Evolutionary conservation across 768 basidiomycete species (phyloP), one percentile per base, ranked within the genome.

Genomic region (Saitozyma sp.): DNA sequence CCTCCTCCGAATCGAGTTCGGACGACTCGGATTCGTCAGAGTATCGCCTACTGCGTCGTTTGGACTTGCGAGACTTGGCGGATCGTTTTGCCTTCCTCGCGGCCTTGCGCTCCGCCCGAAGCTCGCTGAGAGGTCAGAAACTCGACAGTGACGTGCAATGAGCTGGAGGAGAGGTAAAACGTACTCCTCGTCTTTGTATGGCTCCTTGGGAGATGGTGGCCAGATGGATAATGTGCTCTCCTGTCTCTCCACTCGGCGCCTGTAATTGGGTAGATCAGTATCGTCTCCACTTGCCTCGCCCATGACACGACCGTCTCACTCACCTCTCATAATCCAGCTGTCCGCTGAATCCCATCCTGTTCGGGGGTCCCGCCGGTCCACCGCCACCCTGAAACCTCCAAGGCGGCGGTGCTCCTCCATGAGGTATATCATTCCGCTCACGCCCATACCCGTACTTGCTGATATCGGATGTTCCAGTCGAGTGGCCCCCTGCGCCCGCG

Each of bases 131-230:
- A 51, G 16, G 13, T 49, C 2, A 17, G n/a, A 51, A 9, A 9
- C 16, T 8, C 8, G 50, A 40, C 45, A 6, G 29, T 29, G 2
- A 29, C 17, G 37, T 52, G 51, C 7, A 10, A 38, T 52, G 42
- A 19, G 43, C 1, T 20, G 2, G 9, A 39, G 11, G 50, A 62
- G 37, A 7, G 41, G 20, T 2, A 41, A 13, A 37, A 63, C 74
- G 62, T 54, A 75, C 73, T 73, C 77, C 61, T 76, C 77, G 50
- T 77, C 75, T 42, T 66, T 61, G 59, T 70, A 71, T 2, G 76
- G 68, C 52, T 64, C 55, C 64, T 75, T 71, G 3, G 78, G 78
- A 9, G 74, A 76, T 42, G 66, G 55, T 3, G 78, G 78, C 78
- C 78, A 79, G 51, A 77, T 63, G 2, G 75, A 69, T n/a, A 79